Evolutionary conservation across 225 moss, liverwort and hornwort species (phyloP).

Genomic region (Bryum argenteum): DNA sequence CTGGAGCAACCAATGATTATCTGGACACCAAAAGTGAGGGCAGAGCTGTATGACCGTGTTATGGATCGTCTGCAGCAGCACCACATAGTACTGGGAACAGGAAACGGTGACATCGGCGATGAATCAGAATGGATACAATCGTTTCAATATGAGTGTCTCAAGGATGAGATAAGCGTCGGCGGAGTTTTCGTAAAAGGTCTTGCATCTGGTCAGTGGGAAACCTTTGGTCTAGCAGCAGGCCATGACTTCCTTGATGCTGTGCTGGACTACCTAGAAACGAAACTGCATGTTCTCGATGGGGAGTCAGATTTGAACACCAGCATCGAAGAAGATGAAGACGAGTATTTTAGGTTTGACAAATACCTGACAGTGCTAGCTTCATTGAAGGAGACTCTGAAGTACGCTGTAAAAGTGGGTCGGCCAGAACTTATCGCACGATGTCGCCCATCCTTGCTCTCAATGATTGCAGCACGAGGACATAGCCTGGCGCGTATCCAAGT

Average conservation of each 20-base stretch:
- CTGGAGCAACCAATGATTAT: slow-evolving; percentile 85
- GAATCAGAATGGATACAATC: slow-evolving; percentile 89
- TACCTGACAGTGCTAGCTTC: slow-evolving; percentile 73
- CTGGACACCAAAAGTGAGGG: slow-evolving; percentile 83
- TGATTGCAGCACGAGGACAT: slow-evolving; percentile 54
- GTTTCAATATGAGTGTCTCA: slow-evolving; percentile 76
- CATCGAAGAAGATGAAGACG: slow-evolving; percentile 41
- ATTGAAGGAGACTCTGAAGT: slow-evolving; percentile 79
- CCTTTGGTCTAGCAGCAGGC: slow-evolving; percentile 77
- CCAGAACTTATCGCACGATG: slow-evolving; percentile 65
- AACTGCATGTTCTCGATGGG: slow-evolving; percentile 52
- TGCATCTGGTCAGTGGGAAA: slow-evolving; percentile 85
- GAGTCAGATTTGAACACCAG: slow-evolving; percentile 46
- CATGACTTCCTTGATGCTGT: slow-evolving; percentile 77
- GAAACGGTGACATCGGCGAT: slow-evolving; percentile 63
- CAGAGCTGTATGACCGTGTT: slow-evolving; percentile 76
- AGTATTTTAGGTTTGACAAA: slow-evolving; percentile 42
- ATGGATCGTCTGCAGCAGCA: slow-evolving; percentile 77
- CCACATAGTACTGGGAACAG: slow-evolving; percentile 70
- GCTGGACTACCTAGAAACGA: slow-evolving; percentile 69
- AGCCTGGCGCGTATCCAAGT: slow-evolving; percentile 58
- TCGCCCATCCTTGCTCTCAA: slow-evolving; percentile 63
- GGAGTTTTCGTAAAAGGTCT: slow-evolving; percentile 84
- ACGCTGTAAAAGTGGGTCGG: slow-evolving; percentile 77
- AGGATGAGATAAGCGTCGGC: slow-evolving; percentile 87